Evolutionary conservation across 2,329 filamentous ascomycete species (phyloP).

Genomic region (Sclerotinia minor): DNA sequence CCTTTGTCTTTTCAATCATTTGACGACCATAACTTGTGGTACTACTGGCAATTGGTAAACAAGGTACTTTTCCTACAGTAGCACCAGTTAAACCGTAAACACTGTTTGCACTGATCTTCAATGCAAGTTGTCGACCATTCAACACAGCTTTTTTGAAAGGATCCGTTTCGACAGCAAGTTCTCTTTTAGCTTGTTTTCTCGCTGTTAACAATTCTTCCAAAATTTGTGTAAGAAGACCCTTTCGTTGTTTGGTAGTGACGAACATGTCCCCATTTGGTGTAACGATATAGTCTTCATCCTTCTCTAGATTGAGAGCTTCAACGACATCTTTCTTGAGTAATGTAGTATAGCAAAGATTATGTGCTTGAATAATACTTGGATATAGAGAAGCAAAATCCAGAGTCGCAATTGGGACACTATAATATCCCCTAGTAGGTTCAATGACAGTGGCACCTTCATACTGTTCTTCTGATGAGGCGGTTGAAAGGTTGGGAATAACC

Average conservation of each 20-base stretch:
- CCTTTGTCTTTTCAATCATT: slow-evolving; percentile 98
- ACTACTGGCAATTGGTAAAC: slow-evolving; percentile 91
- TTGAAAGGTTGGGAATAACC: slow-evolving; percentile 83
- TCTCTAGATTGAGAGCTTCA: slow-evolving; percentile 73
- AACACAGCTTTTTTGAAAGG: slow-evolving; percentile 97
- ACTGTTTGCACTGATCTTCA: slow-evolving; percentile 97
- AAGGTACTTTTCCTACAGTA: slow-evolving; percentile 92
- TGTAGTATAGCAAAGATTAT: slow-evolving; percentile 98
- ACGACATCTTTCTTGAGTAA: slow-evolving; percentile 76
- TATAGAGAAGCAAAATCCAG: slow-evolving; percentile 99
- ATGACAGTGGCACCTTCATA: slow-evolving; percentile 99
- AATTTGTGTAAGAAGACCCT: slow-evolving; percentile 92
- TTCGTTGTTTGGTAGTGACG: slow-evolving; percentile 82
- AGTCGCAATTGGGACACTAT: slow-evolving; percentile 91
- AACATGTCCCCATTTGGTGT: slow-evolving; percentile 95
- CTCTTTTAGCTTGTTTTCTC: slow-evolving; percentile 91
- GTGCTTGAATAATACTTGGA: slow-evolving; percentile 97
- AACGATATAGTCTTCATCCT: slow-evolving; percentile 93
- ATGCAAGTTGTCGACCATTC: slow-evolving; percentile 91
- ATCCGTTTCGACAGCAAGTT: slow-evolving; percentile 84
- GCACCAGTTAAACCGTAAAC: slow-evolving; percentile 97
- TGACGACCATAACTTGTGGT: slow-evolving; percentile 96
- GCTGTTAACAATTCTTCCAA: slow-evolving; percentile 88
- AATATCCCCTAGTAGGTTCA: slow-evolving; percentile 89
- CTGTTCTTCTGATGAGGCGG: slow-evolving; percentile 75